phyloP scores from a whole-genome alignment of 108 stramenopile genomes.

The Fragilariopsis cylindrus region DNA sequence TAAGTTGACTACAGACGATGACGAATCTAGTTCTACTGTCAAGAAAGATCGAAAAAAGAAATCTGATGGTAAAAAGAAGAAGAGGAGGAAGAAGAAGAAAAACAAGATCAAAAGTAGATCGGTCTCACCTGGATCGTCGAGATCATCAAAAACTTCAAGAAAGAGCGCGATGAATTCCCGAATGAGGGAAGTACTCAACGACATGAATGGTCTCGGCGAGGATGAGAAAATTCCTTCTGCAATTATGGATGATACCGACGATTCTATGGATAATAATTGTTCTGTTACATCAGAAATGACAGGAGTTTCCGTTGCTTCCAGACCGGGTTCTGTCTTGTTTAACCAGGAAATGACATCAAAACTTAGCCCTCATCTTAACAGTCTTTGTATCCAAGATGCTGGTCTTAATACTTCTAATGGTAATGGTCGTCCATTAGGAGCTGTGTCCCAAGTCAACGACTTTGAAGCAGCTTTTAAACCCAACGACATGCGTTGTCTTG shows the following conservation, averaged over 20 bases:
- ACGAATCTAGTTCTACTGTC: too few species aligned
- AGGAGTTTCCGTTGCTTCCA: neutral
- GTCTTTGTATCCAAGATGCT: constrained; percentile 4
- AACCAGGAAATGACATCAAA: neutral
- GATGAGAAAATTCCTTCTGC: neutral
- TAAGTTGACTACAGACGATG: too few species aligned
- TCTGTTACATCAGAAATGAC: neutral
- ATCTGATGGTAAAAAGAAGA: too few species aligned
- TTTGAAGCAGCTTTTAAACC: constrained; percentile 35
- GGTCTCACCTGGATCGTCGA: too few species aligned
- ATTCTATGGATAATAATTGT: neutral
- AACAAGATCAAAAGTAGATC: too few species aligned
- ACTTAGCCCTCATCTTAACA: neutral
- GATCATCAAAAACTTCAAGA: neutral
- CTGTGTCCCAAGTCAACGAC: neutral
- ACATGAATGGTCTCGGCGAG: neutral
- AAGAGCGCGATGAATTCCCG: neutral
- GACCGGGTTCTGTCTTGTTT: neutral
- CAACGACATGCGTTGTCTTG: constrained; percentile 29
- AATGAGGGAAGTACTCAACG: neutral
- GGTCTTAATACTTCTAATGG: neutral
- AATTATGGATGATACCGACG: neutral
- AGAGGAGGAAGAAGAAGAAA: too few species aligned
- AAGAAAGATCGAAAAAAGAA: too few species aligned
- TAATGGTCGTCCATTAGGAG: neutral